Evolutionary conservation across 805 yeast species (phyloP).

Genomic region (Cyberlindnera petersonii): DNA sequence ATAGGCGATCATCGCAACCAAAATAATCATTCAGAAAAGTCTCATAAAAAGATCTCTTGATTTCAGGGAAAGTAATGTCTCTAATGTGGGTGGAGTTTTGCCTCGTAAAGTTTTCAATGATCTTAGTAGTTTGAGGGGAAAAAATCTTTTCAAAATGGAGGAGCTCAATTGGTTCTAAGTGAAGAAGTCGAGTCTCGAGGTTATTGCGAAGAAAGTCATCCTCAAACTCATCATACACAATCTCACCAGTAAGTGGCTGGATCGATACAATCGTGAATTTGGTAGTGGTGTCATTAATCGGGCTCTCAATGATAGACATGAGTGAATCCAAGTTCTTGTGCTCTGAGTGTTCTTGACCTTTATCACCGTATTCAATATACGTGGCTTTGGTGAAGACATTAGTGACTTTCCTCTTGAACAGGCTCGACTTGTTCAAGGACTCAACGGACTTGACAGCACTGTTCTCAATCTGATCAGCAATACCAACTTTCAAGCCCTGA

Average conservation of each 20-base stretch:
- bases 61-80: slow-evolving; percentile 13
- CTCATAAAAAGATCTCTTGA: slow-evolving; percentile 15
- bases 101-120: slow-evolving; percentile 27
- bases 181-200: slow-evolving; percentile 68
- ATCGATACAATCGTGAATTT: slow-evolving; percentile 52
- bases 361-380: slow-evolving; percentile 58
- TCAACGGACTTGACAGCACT: slow-evolving; percentile 61
- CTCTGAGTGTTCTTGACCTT: slow-evolving; percentile 21
- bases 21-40: slow-evolving; percentile 16
- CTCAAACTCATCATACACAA: slow-evolving; percentile 63
- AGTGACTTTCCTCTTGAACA: slow-evolving; percentile 67
- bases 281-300: background rate
- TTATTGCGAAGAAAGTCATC: slow-evolving; percentile 58
- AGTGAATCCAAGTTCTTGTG: slow-evolving; percentile 42
- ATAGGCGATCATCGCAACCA: slow-evolving; percentile 17
- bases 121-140: slow-evolving; percentile 16
- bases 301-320: slow-evolving; percentile 38
- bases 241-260: slow-evolving; percentile 71
- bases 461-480: slow-evolving; percentile 81
- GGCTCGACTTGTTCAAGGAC: slow-evolving; percentile 46
- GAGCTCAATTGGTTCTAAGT: slow-evolving; percentile 76
- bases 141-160: slow-evolving; percentile 40
- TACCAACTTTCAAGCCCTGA: slow-evolving; percentile 76
- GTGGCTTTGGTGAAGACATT: slow-evolving; percentile 81
- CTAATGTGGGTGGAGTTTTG: slow-evolving; percentile 18